These are phyloP conservation scores for Diaporthe destruens DNA, from an alignment of 2,329 filamentous ascomycete genomes.

Conservation along the genomic window DNA sequence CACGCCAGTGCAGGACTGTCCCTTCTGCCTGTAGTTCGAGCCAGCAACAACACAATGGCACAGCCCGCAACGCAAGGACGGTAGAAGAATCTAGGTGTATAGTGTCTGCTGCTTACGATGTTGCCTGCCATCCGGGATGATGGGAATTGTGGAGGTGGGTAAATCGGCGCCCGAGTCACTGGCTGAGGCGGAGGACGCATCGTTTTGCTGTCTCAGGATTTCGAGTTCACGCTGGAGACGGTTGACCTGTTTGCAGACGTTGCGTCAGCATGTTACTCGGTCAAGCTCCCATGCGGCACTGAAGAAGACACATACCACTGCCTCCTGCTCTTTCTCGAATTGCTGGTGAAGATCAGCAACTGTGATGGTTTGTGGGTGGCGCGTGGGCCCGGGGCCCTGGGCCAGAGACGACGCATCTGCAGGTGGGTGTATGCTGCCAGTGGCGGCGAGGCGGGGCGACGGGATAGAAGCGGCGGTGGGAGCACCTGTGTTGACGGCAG, in stretches of 20 bases:
- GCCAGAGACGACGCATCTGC: slow-evolving; percentile 61
- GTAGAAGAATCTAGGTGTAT: neutral
- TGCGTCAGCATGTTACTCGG: slow-evolving; percentile 26
- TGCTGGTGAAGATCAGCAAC: slow-evolving; percentile 89
- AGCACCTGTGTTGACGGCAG: slow-evolving; percentile 57
- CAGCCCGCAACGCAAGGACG: neutral
- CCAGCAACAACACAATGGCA: neutral
- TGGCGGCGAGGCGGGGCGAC: slow-evolving; percentile 50
- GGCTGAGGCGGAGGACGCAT: slow-evolving; percentile 72
- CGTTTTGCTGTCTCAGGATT: slow-evolving; percentile 80
- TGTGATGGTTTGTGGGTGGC: slow-evolving; percentile 89
- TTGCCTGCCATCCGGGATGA: slow-evolving; percentile 55
- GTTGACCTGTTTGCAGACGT: slow-evolving; percentile 75
- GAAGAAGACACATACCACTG: slow-evolving; percentile 73
- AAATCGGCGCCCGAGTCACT: slow-evolving; percentile 63
- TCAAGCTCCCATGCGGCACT: neutral
- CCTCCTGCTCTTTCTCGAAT: slow-evolving; percentile 95
- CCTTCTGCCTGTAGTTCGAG: neutral
- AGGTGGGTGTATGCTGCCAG: slow-evolving; percentile 45
- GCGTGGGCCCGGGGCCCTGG: slow-evolving; percentile 76
- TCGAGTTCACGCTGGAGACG: slow-evolving; percentile 90
- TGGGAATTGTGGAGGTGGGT: slow-evolving; percentile 45
- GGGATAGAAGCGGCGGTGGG: slow-evolving; percentile 51
- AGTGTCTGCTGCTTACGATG: slow-evolving; percentile 49
- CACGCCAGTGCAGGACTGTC: neutral